Percentiles rank a stretch among this genome's conserved stretches.
Conservation (phyloP, 2,329 filamentous ascomycete genomes). For the Colletotrichum sojae region DNA sequence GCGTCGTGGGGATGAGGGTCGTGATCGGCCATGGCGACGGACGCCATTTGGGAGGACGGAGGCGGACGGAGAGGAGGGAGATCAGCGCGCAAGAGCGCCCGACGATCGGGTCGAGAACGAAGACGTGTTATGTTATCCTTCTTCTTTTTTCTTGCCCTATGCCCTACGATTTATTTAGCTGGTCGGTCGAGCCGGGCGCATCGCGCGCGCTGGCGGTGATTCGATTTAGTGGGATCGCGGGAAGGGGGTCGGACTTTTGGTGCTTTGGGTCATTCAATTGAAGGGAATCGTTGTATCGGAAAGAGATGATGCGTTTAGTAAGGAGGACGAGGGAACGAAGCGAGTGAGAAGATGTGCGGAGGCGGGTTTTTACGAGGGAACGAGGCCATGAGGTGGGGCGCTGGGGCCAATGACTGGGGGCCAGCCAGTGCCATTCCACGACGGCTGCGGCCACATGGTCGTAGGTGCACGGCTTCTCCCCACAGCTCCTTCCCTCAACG, state of each 20-base stretch:
- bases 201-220: slow-evolving; percentile 20
- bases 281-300: slow-evolving; percentile 43
- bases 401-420: not conserved
- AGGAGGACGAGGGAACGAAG: slow-evolving; percentile 35
- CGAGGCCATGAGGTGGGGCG: not conserved
- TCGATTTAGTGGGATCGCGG: slow-evolving; percentile 11
- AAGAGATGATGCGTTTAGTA: slow-evolving; percentile 35
- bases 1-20: slow-evolving; percentile 29
- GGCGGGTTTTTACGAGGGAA: slow-evolving; percentile 24
- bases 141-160: no score
- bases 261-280: slow-evolving; percentile 38
- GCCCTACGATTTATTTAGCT: no score
- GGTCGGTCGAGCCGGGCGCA: not conserved
- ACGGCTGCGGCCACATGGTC: not conserved
- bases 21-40: slow-evolving; percentile 40
- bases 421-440: not conserved
- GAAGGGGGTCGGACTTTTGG: slow-evolving; percentile 10
- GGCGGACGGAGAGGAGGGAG: slow-evolving; percentile 20
- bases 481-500: no score
- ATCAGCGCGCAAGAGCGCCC: slow-evolving; percentile 10
- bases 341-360: slow-evolving; percentile 25
- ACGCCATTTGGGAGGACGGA: slow-evolving; percentile 1
- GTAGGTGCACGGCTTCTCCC: not conserved
- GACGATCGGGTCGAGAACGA: not conserved
- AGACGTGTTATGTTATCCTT: not conserved